These are phyloP conservation scores for Camelina neglecta DNA, from an alignment of 345 rosid genomes.

Conservation along the genomic window DNA sequence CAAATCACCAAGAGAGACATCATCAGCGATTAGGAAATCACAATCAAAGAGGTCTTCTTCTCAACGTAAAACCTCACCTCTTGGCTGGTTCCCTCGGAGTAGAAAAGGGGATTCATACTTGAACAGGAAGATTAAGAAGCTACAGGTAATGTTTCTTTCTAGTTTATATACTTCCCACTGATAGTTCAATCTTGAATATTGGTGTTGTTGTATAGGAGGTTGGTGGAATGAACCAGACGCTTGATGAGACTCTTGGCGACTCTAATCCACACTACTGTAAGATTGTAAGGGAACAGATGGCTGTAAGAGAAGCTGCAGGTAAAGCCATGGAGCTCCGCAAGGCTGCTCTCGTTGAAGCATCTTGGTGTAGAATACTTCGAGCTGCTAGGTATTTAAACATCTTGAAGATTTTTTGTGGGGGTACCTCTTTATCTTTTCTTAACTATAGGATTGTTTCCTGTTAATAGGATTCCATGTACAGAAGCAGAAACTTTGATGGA, in stretches of 20 bases:
- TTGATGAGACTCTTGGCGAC: slow-evolving; percentile 86
- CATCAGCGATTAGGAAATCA: slow-evolving; percentile 63
- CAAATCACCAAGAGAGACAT: slow-evolving; percentile 59
- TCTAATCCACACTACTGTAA: slow-evolving; percentile 91
- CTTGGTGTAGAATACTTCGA: slow-evolving; percentile 88
- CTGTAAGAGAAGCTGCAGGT: slow-evolving; percentile 85
- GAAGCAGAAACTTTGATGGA: slow-evolving; percentile 71
- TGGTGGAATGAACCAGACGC: slow-evolving; percentile 88
- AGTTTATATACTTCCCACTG: not conserved
- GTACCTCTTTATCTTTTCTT: not conserved
- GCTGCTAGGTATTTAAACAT: slow-evolving; percentile 72
- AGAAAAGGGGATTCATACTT: slow-evolving; percentile 81
- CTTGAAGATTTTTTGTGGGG: not conserved
- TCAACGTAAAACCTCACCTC: slow-evolving; percentile 78
- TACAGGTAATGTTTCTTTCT: slow-evolving; percentile 64
- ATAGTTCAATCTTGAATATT: not conserved
- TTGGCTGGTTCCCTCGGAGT: slow-evolving; percentile 78
- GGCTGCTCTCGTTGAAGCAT: slow-evolving; percentile 91
- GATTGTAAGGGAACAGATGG: slow-evolving; percentile 90
- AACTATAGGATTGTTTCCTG: not conserved
- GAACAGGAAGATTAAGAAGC: slow-evolving; percentile 83
- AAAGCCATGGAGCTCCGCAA: slow-evolving; percentile 87
- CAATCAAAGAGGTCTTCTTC: slow-evolving; percentile 81
- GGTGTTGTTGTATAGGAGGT: slow-evolving; percentile 67
- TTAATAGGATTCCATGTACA: slow-evolving; percentile 68